Evolutionary conservation across 2,329 filamentous ascomycete genomes (phyloP).

Genomic region (Penicillium hordei): DNA sequence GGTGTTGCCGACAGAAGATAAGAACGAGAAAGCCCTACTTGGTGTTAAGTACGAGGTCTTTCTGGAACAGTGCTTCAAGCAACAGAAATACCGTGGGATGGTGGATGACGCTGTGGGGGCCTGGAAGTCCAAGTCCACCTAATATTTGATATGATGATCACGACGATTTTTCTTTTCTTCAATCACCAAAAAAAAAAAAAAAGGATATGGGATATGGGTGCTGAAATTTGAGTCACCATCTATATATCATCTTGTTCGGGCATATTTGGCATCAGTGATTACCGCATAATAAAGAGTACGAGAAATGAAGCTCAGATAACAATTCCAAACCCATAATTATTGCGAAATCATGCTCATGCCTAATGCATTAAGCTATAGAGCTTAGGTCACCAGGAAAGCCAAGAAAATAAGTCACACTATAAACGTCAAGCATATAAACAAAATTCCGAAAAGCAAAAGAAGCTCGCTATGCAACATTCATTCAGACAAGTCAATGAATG

Average conservation of each 20-base stretch:
- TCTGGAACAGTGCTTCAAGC: conserved; percentile 82
- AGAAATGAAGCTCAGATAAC: background rate
- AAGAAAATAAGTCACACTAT: background rate
- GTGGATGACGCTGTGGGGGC: conserved; percentile 63
- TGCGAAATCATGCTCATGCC: background rate
- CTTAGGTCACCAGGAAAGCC: background rate
- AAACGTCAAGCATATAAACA: background rate
- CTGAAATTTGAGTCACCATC: background rate
- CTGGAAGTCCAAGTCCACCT: conserved; percentile 39
- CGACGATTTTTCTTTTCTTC: background rate
- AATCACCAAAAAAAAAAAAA: background rate
- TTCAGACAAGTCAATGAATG: background rate
- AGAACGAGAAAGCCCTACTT: conserved; percentile 74
- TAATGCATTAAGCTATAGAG: background rate
- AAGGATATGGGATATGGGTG: background rate
- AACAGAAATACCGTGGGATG: conserved; percentile 76
- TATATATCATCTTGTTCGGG: background rate
- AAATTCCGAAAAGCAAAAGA: background rate
- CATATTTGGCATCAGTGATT: conserved; percentile 3
- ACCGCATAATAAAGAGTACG: background rate
- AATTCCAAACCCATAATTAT: background rate
- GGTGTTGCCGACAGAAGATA: conserved; percentile 71
- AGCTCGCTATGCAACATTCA: conserved; percentile 8
- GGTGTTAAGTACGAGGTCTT: conserved; percentile 94
- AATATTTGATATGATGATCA: background rate